Base-by-base conservation (phyloP, 116 monocot genomes). In the Papilionanthe hybrid region DNA sequence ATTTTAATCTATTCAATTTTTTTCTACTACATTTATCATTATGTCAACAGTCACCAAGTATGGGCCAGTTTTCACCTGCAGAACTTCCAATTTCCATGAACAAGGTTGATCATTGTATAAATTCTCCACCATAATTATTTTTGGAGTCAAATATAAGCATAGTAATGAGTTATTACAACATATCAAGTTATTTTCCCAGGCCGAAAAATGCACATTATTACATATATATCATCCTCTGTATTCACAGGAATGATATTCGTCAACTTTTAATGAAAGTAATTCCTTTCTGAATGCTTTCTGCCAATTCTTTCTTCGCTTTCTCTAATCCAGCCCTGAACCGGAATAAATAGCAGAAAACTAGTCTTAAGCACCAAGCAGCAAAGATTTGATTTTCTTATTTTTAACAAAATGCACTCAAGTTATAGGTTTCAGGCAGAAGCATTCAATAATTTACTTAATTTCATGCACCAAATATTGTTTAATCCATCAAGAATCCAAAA, bases 291-390 rank as follows among this genome's bases (percentile, higher is more conserved):
- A 95, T 95, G 84, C 95, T 95, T 72, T 76, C 86, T 37, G 88
- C 84, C 56, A 95, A 76, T 75, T 95, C 95, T 79, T 89, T 91
- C 84, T 93, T 91, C 3, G 95, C 95, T 85, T 89, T 95, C 81
- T 95, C 93, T 84, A 95, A 65, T 9, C 88, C 95, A 88, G 83
- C 83, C 83, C 95, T 98, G 85, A 9, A 32, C 74, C 41, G 55
- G 68, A 7, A 49, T 9, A 71, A 43, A 73, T 20, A 20, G 9
- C 43, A 43, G 41, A 17, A 32, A 10, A 27, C 27, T 66, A 0
- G 27, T 27, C 30, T 69, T 30, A 29, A 69, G 69, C 63, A 63
- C 7, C 63, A 63, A 13, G 13, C 15, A 37, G 69, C 32, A 69
- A 25, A 23, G 23, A 60, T 22, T 6, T 0, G 45, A 8, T 1